phyloP scores from a whole-genome alignment of 2,329 filamentous ascomycete species.

The Rhexocercosporidium sp. region DNA sequence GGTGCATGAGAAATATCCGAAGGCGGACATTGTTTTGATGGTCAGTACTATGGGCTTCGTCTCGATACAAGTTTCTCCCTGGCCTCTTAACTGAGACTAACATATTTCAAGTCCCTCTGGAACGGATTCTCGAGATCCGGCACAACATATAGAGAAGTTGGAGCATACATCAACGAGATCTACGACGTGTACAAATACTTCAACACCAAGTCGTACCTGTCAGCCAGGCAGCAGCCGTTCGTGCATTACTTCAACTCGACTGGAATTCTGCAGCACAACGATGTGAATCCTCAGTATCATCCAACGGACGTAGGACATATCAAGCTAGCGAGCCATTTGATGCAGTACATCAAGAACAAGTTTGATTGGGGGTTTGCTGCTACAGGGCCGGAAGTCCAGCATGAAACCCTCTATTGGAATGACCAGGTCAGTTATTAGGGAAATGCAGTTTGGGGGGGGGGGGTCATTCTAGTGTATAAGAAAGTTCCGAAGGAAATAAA shows the following conservation, averaged over 20 bases:
- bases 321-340: slow-evolving; percentile 64
- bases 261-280: slow-evolving; percentile 65
- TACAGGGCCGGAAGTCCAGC: slow-evolving; percentile 57
- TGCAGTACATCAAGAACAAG: slow-evolving; percentile 60
- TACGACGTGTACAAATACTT: slow-evolving; percentile 57
- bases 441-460: not conserved
- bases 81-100: not conserved
- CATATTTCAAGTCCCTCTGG: slow-evolving; percentile 54
- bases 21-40: slow-evolving; percentile 51
- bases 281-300: slow-evolving; percentile 62
- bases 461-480: too few species aligned
- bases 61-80: too few species aligned
- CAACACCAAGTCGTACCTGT: slow-evolving; percentile 51
- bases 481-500: too few species aligned
- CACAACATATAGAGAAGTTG: slow-evolving; percentile 54
- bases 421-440: slow-evolving; percentile 38
- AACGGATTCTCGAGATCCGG: slow-evolving; percentile 56
- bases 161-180: slow-evolving; percentile 55
- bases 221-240: slow-evolving; percentile 44
- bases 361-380: slow-evolving; percentile 62
- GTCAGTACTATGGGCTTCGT: too few species aligned
- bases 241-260: slow-evolving; percentile 67
- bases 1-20: slow-evolving; percentile 52
- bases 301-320: slow-evolving; percentile 66
- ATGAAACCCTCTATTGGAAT: slow-evolving; percentile 59